Evolutionary conservation across 2,329 filamentous ascomycete species (phyloP), one percentile per base, ranked within the genome.

Genomic region (Epichloe sp.): DNA sequence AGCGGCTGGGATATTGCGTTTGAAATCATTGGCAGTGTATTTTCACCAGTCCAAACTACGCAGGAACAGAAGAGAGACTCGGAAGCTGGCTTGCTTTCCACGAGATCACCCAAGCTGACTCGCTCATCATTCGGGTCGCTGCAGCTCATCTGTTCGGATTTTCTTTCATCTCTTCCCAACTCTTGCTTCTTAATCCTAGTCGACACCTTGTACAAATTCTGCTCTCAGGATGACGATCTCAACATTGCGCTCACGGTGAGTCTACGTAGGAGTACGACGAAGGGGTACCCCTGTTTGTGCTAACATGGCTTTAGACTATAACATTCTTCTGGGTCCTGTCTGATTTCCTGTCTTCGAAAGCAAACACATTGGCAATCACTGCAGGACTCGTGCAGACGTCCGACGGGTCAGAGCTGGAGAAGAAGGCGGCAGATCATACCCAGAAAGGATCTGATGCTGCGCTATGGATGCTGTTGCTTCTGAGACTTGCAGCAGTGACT

Each of bases 291-390:
- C 3, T 36, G 5, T 7, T 17, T 5, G 14, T 47, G 23, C 48
- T 56, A 42, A 52, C 17, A 26, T 23, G n/a, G 12, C n/a, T 37
- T 21, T 38, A 88, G 80, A 93, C 90, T 1, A 87, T 95, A 8
- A 95, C 91, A 0, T 93, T 95, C 62, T 95, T 95, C 65, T 96
- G 90, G 88, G 90, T 91, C 50, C 78, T 96, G 7, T 95, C 91
- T 0, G 90, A 96, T 65, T 93, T 90, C 56, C 73, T 97, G 4
- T 83, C 80, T 1, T 70, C 74, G 3, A 79, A 78, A 57, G 79
- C 75, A 50, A 73, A 72, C 52, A 72, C 75, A 0, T 75, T 83
- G 44, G 73, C 76, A 1, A 77, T 84, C 35, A 81, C 76, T 0
- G 70, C 75, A 43, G 72, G 75, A 48, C 71, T 83, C 53, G 72